Evolutionary conservation across 495 filamentous ascomycete genomes (phyloP).

Genomic region (Hyaloscypha bicolor): DNA sequence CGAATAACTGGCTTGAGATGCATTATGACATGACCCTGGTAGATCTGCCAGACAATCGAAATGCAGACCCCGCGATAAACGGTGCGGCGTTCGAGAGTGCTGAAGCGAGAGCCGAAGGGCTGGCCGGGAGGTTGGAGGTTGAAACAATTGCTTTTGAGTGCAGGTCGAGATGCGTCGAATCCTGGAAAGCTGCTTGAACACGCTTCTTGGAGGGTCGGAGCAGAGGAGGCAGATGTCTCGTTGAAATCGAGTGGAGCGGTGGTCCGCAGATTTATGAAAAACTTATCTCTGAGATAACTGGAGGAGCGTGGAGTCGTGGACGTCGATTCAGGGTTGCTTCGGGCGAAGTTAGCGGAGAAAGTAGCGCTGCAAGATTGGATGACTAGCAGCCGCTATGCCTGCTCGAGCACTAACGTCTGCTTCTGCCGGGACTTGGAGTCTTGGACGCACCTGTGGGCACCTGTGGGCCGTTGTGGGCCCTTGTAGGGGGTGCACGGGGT

Average conservation of each 20-base stretch:
- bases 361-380: conserved; percentile 2
- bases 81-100: conserved; percentile 13
- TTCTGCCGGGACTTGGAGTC: conserved; percentile 19
- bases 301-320: not conserved
- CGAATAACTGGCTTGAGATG: conserved; percentile 5
- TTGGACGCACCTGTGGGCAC: conserved; percentile 1
- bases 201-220: not conserved
- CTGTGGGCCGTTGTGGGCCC: not conserved
- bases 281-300: not conserved
- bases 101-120: conserved; percentile 12
- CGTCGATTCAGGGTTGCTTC: conserved; percentile 25
- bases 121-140: not conserved
- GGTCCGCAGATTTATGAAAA: not conserved
- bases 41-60: not conserved
- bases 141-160: conserved; percentile 11
- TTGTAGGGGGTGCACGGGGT: not conserved
- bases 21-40: conserved; percentile 16
- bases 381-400: not conserved
- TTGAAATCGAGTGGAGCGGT: not conserved
- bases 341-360: conserved; percentile 9
- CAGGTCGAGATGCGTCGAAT: not conserved
- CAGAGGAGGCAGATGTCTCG: not conserved
- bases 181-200: not conserved
- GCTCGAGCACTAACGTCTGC: not conserved
- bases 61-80: conserved; percentile 9